A percentile compares a stretch with the other conserved stretches of the same genome.
Evolutionary conservation across 495 filamentous ascomycete genomes (phyloP).

Genomic region (Cairneyella variabilis): DNA sequence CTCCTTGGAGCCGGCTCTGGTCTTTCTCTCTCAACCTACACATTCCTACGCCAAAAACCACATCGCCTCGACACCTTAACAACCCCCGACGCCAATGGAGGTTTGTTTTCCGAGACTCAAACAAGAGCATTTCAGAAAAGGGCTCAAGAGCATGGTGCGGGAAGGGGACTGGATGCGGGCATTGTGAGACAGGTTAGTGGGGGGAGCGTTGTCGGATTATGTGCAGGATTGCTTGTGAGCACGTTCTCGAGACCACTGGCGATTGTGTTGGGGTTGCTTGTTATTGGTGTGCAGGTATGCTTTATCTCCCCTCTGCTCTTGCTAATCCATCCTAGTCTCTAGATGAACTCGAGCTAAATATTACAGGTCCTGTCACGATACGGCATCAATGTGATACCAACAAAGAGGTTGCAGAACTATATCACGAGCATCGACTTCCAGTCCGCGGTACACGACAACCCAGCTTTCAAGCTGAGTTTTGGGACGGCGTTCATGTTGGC

Average conservation of each 20-base stretch:
- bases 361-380: constrained; percentile 44
- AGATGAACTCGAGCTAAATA: not conserved
- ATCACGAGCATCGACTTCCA: constrained; percentile 54
- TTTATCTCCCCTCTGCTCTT: constrained; percentile 17
- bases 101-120: no score
- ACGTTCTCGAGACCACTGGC: constrained; percentile 74
- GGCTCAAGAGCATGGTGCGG: constrained; percentile 22
- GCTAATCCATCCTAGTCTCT: constrained; percentile 4
- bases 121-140: no score
- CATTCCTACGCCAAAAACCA: no score
- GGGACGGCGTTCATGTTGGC: constrained; percentile 73
- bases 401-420: constrained; percentile 54
- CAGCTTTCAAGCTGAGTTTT: constrained; percentile 76
- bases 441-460: constrained; percentile 58
- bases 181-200: not conserved
- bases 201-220: constrained; percentile 37
- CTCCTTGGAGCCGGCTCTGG: no score
- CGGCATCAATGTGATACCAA: constrained; percentile 69
- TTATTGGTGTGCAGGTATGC: constrained; percentile 66
- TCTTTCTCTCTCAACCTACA: no score
- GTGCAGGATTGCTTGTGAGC: constrained; percentile 65
- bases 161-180: constrained; percentile 42
- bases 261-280: constrained; percentile 63
- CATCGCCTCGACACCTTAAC: no score
- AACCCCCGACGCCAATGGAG: no score